A percentile compares a stretch with the other conserved stretches of the same genome.
Evolutionary conservation across 2,329 filamentous ascomycete species (phyloP).

Genomic region (Botryotinia convoluta): DNA sequence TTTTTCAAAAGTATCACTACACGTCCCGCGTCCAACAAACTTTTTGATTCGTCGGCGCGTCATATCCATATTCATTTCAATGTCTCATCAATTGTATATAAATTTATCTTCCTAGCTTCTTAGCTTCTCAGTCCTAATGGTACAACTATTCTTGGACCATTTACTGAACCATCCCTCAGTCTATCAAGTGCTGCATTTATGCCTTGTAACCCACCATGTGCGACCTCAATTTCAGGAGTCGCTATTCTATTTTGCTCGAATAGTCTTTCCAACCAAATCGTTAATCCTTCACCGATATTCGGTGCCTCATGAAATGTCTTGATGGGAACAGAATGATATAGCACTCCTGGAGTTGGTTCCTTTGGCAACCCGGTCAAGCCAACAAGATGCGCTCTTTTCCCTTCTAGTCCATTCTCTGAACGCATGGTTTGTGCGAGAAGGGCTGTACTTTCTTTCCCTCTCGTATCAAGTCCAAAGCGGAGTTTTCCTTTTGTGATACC

Average conservation of each 20-base stretch:
- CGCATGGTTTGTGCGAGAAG: conserved; percentile 43
- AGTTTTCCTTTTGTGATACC: conserved; percentile 56
- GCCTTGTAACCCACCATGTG: conserved; percentile 59
- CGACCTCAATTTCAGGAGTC: conserved; percentile 63
- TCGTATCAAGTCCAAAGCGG: conserved; percentile 67
- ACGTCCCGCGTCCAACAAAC: neutral
- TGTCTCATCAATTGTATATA: neutral
- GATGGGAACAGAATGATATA: conserved; percentile 56
- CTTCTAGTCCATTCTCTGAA: conserved; percentile 18
- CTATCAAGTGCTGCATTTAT: conserved; percentile 67
- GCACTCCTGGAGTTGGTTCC: conserved; percentile 28
- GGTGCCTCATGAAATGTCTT: conserved; percentile 72
- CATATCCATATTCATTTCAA: neutral
- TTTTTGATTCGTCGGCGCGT: neutral
- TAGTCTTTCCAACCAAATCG: conserved; percentile 66
- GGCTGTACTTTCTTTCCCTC: conserved; percentile 61
- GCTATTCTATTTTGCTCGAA: conserved; percentile 52
- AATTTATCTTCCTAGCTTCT: neutral
- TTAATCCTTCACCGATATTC: conserved; percentile 59
- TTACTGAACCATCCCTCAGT: conserved; percentile 63
- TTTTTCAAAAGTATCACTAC: neutral
- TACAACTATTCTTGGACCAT: conserved; percentile 68
- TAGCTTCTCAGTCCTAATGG: conserved; percentile 22
- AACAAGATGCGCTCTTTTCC: conserved; percentile 54
- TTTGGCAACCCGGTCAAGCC: conserved; percentile 68